These are phyloP conservation scores for Gossypium ekmanianum DNA, from an alignment of 345 rosid genomes.

Conservation along the genomic window DNA sequence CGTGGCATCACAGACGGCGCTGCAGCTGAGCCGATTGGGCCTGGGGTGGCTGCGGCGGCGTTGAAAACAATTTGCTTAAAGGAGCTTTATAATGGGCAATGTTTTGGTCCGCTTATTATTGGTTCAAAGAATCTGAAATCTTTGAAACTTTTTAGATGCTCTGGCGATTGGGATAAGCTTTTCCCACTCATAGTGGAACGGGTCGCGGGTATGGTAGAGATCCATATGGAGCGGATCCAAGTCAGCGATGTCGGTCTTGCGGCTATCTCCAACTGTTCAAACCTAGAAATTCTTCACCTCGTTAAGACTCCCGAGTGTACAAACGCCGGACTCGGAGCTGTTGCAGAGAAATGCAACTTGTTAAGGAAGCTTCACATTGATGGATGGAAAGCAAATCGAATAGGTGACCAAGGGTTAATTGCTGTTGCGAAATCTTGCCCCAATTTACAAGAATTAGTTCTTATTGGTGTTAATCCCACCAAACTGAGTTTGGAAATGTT, in stretches of 20 bases:
- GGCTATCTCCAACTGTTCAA: conserved; percentile 48
- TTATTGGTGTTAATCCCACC: conserved; percentile 67
- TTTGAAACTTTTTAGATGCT: conserved; percentile 74
- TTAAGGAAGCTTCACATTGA: conserved; percentile 74
- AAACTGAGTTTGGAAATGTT: conserved; percentile 49
- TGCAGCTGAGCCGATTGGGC: conserved; percentile 58
- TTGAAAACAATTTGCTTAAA: conserved; percentile 63
- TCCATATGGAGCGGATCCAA: conserved; percentile 69
- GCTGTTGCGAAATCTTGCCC: conserved; percentile 55
- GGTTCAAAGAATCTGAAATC: conserved; percentile 60
- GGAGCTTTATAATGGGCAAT: conserved; percentile 72
- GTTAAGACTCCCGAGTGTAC: conserved; percentile 73
- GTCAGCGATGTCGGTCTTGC: conserved; percentile 58
- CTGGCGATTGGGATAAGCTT: conserved; percentile 82
- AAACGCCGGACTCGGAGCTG: conserved; percentile 41
- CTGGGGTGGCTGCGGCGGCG: conserved; percentile 52
- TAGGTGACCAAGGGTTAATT: conserved; percentile 58
- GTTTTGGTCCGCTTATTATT: conserved; percentile 59
- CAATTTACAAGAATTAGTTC: conserved; percentile 66
- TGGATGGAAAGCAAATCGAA: conserved; percentile 65
- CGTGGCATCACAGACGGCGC: conserved; percentile 56
- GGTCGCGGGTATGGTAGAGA: conserved; percentile 49
- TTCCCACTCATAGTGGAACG: conserved; percentile 39
- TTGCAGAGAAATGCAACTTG: conserved; percentile 56
- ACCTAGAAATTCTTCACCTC: conserved; percentile 65